Evolutionary conservation across 1,139 yeast genomes (phyloP), one percentile per base, ranked within the genome.

Genomic region (Geotrichum reessii): DNA sequence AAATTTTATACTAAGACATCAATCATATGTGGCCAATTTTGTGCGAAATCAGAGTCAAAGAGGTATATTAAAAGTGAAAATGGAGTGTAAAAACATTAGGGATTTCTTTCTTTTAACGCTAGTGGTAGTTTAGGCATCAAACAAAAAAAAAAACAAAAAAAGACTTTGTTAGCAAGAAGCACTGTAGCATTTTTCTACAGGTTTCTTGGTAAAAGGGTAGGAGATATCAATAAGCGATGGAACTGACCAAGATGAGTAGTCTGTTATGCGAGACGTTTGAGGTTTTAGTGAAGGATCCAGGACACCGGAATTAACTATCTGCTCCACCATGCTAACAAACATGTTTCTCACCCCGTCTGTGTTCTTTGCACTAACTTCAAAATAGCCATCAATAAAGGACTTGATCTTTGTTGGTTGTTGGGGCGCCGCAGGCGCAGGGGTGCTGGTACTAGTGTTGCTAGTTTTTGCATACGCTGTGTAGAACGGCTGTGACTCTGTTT

Each of bases 341-440:
- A 58, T 54, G 48, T 54, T 48, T 8, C 60, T 52, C 12, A 58
- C 60, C 14, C 60, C 60, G 27, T 54, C 58, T 17, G 57, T 53
- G 19, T 53, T 54, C 27, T 58, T 58, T 9, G 60, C 60, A 22
- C 60, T 71, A 19, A 72, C 73, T 62, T 72, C 74, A 59, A 69
- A 72, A 8, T 69, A 67, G 1, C 72, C 73, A 50, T 67, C 66
- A 44, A 73, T 66, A 52, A 64, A 64, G n/a, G 44, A 3, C 17
- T 37, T 37, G 9, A 2, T 37, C n/a, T 12, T 37, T 37, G 44
- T 37, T 37, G 44, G n/a, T 19, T 69, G 62, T 3, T 58, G 63
- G 7, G 44, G 44, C n/a, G 6, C 7, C 44, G n/a, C 44, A 7
- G 44, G 44, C 44, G 44, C n/a, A n/a, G 44, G 21, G 17, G 5